Conservation (phyloP, 495 filamentous ascomycete genomes). For the Glutinoglossum americanum region DNA sequence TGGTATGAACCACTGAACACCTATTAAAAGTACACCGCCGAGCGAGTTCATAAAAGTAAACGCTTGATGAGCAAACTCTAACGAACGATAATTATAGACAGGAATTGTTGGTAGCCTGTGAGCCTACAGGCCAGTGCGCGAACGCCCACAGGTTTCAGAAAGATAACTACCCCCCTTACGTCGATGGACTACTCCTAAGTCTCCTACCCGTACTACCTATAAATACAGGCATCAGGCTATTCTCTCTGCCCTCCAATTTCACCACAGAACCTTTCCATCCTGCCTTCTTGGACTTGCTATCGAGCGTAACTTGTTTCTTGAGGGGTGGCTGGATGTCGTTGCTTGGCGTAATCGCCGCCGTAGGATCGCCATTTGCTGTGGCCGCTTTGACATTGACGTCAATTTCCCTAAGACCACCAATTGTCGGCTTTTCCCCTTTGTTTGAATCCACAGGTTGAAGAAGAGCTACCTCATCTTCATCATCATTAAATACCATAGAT, state of each 20-base stretch:
- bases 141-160: not conserved
- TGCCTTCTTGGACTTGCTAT: constrained; percentile 18
- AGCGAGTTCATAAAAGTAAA: not conserved
- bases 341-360: constrained; percentile 12
- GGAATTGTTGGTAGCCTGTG: not conserved
- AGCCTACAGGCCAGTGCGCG: not conserved
- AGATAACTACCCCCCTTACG: not conserved
- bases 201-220: not conserved
- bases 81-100: not conserved
- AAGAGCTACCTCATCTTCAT: constrained; percentile 22
- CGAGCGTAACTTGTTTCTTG: constrained; percentile 29
- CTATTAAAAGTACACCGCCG: not conserved
- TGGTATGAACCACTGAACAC: not conserved
- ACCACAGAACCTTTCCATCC: constrained; percentile 8
- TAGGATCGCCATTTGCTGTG: constrained; percentile 13
- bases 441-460: constrained; percentile 12
- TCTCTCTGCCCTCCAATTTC: constrained; percentile 36
- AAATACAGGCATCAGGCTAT: constrained; percentile 11
- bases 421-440: constrained; percentile 9
- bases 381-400: constrained; percentile 27
- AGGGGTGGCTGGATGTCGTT: constrained; percentile 26
- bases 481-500: constrained; percentile 24
- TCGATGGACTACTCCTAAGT: not conserved
- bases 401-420: constrained; percentile 30
- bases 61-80: not conserved